Conservation (phyloP, 1,284 basidiomycete species). For the Athelia sp. region DNA sequence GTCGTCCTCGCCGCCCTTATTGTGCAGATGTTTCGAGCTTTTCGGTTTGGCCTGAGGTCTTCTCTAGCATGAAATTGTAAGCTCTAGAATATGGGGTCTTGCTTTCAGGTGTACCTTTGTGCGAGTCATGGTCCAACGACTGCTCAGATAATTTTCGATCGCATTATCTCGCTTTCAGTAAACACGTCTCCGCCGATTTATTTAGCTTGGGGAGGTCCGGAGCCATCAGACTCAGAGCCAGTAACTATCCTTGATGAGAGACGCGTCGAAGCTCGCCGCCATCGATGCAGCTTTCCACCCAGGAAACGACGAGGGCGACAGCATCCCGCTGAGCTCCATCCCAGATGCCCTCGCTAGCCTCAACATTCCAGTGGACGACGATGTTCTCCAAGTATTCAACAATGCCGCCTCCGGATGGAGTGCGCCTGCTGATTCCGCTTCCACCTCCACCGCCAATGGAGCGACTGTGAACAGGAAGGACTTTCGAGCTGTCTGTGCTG, state of each 20-base stretch:
- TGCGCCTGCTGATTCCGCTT: slow-evolving; percentile 14
- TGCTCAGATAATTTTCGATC: too few species aligned
- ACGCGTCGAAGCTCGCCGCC: too few species aligned
- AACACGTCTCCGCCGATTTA: slow-evolving; percentile 54
- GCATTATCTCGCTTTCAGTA: too few species aligned
- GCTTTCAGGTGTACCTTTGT: slow-evolving; percentile 7
- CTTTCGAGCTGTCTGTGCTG: slow-evolving; percentile 71
- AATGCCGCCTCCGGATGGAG: slow-evolving; percentile 70
- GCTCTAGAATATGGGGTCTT: too few species aligned
- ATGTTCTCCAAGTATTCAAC: slow-evolving; percentile 61
- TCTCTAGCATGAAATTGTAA: too few species aligned
- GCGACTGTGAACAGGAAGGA: slow-evolving; percentile 51
- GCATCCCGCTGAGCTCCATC: slow-evolving; percentile 42
- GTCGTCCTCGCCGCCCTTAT: neutral
- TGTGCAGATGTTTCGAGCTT: too few species aligned
- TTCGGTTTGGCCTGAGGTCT: slow-evolving; percentile 17
- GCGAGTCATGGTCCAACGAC: too few species aligned
- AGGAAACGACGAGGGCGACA: too few species aligned
- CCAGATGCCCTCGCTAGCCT: slow-evolving; percentile 60
- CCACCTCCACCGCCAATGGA: slow-evolving; percentile 9
- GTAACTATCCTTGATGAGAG: too few species aligned
- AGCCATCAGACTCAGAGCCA: too few species aligned
- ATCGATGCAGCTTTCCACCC: too few species aligned
- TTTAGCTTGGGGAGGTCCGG: too few species aligned
- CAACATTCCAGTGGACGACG: slow-evolving; percentile 62